Conservation (phyloP, 495 filamentous ascomycete genomes). For the Patellaria atrata region DNA sequence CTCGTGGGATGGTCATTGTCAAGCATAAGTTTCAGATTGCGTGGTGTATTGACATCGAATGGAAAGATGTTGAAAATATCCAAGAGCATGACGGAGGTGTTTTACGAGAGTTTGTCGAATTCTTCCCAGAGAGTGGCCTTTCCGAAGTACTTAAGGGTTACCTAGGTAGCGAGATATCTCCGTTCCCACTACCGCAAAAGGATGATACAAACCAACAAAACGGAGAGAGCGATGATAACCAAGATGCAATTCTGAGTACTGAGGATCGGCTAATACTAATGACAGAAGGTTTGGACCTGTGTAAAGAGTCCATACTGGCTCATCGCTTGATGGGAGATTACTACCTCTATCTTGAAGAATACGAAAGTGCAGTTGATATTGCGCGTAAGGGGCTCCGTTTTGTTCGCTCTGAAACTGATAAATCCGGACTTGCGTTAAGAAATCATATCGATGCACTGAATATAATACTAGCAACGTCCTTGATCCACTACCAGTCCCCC, state of each 20-base stretch:
- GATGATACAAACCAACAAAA: constrained; percentile 23
- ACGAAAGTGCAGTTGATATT: constrained; percentile 67
- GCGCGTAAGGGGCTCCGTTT: constrained; percentile 55
- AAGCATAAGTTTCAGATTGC: constrained; percentile 82
- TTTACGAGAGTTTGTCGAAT: constrained; percentile 60
- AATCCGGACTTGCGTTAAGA: constrained; percentile 49
- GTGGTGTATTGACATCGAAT: constrained; percentile 82
- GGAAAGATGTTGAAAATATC: constrained; percentile 48
- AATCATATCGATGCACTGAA: constrained; percentile 50
- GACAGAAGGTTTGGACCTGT: constrained; percentile 62
- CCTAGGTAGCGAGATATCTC: constrained; percentile 68
- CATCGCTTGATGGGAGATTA: constrained; percentile 76
- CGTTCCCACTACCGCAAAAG: constrained; percentile 39
- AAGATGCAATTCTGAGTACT: constrained; percentile 34
- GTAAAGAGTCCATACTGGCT: constrained; percentile 59
- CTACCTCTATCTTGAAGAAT: constrained; percentile 72
- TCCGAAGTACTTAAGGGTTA: constrained; percentile 67
- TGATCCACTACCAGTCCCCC: constrained; percentile 79
- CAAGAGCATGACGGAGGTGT: constrained; percentile 45
- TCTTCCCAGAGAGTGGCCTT: constrained; percentile 76
- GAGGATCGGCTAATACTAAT: constrained; percentile 69
- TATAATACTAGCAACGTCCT: constrained; percentile 60
- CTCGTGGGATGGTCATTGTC: constrained; percentile 86
- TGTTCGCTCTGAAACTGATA: constrained; percentile 41
- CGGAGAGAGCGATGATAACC: constrained; percentile 25